Evolutionary conservation across 257 asterid species (phyloP).

Genomic region (Datura wrightii): DNA sequence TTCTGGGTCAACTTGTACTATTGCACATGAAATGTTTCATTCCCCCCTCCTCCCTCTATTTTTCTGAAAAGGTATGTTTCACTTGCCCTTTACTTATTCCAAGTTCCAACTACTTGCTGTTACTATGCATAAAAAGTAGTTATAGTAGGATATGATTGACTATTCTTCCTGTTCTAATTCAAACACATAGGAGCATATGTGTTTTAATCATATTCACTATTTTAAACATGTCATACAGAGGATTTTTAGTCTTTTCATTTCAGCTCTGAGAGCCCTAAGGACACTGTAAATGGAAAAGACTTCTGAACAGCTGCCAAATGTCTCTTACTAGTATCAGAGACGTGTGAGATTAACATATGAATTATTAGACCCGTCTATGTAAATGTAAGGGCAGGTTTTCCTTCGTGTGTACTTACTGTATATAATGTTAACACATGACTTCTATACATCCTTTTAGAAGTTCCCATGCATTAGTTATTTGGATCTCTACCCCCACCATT

Average conservation of each 20-base stretch:
- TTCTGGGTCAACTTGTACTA: conserved; percentile 1
- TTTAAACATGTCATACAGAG: not conserved
- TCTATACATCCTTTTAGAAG: not conserved
- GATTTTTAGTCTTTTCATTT: not conserved
- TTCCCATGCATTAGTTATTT: not conserved
- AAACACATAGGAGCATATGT: not conserved
- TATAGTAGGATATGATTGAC: not conserved
- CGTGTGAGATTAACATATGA: not conserved
- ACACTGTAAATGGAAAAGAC: not conserved
- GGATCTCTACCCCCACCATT: not conserved
- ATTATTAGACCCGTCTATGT: not conserved
- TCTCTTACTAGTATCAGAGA: not conserved
- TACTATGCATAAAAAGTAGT: not conserved
- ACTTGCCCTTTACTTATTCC: not conserved
- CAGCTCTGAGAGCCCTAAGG: not conserved
- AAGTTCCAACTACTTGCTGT: not conserved
- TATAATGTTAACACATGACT: not conserved
- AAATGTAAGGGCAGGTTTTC: not conserved
- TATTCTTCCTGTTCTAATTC: not conserved
- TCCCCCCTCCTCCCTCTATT: not conserved
- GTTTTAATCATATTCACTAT: not conserved
- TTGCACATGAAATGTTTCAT: not conserved
- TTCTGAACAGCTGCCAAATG: not conserved
- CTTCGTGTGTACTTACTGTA: conserved; percentile 2
- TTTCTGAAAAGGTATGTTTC: not conserved